Conservation (phyloP, 1,284 basidiomycete genomes). For the Austropuccinia psidii region DNA sequence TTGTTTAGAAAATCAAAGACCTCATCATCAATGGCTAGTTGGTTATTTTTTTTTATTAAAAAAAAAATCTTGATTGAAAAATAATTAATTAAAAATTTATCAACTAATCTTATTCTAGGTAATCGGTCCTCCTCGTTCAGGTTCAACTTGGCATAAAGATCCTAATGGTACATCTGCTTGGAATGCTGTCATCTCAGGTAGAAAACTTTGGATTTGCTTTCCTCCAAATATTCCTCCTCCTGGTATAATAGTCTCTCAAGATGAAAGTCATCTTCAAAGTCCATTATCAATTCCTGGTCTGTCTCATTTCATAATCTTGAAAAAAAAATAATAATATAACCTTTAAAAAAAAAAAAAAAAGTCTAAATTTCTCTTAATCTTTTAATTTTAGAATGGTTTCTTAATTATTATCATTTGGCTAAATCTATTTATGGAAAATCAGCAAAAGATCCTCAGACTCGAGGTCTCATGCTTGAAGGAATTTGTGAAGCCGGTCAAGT, state of each 20-base stretch:
- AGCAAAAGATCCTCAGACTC: slow-evolving; percentile 38
- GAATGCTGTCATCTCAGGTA: slow-evolving; percentile 50
- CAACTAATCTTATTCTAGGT: slow-evolving; percentile 39
- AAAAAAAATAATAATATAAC: too few relatives aligned
- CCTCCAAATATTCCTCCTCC: slow-evolving; percentile 49
- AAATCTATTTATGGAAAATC: slow-evolving; percentile 46
- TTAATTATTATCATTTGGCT: slow-evolving; percentile 48
- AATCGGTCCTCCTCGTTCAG: slow-evolving; percentile 44
- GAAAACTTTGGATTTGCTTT: slow-evolving; percentile 50
- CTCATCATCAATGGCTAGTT: slow-evolving; percentile 47
- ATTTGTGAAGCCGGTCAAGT: slow-evolving; percentile 49
- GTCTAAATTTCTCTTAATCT: not conserved
- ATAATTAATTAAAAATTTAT: not conserved
- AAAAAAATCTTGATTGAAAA: not conserved
- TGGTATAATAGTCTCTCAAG: slow-evolving; percentile 49
- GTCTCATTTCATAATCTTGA: too few relatives aligned
- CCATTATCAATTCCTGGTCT: slow-evolving; percentile 46
- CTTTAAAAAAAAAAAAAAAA: too few relatives aligned
- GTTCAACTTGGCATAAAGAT: slow-evolving; percentile 48
- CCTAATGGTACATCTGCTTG: slow-evolving; percentile 50
- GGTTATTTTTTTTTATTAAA: slow-evolving; percentile 1
- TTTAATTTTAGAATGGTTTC: slow-evolving; percentile 48
- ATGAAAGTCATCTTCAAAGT: slow-evolving; percentile 48
- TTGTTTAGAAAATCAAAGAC: slow-evolving; percentile 43
- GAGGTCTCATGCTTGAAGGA: slow-evolving; percentile 48